Percentiles rank a stretch among this genome's conserved stretches.
These are phyloP conservation scores for Vaccinium myrtillus DNA, from an alignment of 148 eudicot species.

Conservation along the genomic window DNA sequence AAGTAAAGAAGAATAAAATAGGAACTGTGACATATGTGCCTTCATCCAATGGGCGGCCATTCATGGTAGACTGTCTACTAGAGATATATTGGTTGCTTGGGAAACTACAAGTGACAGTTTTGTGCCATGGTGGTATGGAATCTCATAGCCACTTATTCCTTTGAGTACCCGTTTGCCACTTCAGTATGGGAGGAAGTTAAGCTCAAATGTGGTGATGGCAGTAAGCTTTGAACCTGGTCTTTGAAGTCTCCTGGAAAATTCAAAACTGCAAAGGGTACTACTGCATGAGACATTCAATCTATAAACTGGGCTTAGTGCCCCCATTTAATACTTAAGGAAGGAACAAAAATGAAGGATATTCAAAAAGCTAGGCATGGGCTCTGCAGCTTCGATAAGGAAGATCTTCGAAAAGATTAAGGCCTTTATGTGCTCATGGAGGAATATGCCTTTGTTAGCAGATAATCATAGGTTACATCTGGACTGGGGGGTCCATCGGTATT, in stretches of 20 bases:
- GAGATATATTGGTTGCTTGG: not conserved
- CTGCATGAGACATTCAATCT: not conserved
- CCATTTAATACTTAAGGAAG: not conserved
- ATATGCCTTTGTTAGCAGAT: not conserved
- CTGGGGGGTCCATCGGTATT: not conserved
- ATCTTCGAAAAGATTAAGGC: not conserved
- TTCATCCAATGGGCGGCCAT: not conserved
- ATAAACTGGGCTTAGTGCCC: not conserved
- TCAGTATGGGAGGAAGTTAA: not conserved
- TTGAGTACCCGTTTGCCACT: not conserved
- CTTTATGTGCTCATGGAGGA: not conserved
- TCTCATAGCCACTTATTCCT: not conserved
- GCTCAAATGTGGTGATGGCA: not conserved
- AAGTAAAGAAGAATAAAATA: not conserved
- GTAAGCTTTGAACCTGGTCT: not conserved
- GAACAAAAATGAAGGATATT: not conserved
- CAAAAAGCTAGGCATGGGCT: not conserved
- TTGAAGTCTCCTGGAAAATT: not conserved
- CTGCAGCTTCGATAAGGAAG: not conserved
- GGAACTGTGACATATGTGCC: not conserved
- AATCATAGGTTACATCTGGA: not conserved
- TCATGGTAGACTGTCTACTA: not conserved
- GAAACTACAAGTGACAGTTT: not conserved
- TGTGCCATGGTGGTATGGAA: not conserved
- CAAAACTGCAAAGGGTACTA: not conserved